Conservation (phyloP, 2,329 filamentous ascomycete genomes). For the Penicillium hordei region DNA sequence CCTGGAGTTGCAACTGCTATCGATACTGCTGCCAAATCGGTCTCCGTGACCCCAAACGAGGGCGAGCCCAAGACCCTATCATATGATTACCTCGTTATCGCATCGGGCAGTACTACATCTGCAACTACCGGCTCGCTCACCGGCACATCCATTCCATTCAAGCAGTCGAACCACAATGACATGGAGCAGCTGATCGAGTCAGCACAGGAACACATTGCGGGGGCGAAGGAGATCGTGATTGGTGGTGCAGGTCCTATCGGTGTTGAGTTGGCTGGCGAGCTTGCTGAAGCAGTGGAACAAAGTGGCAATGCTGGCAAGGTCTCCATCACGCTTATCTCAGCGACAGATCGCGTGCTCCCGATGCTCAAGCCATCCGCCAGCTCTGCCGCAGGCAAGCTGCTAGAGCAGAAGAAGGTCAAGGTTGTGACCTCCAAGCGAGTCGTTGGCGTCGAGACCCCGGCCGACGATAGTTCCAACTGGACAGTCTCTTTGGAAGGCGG, state of each 20-base stretch:
- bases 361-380: constrained; percentile 33
- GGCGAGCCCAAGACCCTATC: constrained; percentile 32
- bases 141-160: constrained; percentile 41
- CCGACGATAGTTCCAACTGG: constrained; percentile 38
- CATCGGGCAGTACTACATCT: constrained; percentile 53
- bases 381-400: constrained; percentile 46
- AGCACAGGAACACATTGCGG: constrained; percentile 36
- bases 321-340: constrained; percentile 41
- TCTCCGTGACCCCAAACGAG: constrained; percentile 45
- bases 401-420: constrained; percentile 51
- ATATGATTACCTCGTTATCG: constrained; percentile 58
- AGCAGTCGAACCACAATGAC: constrained; percentile 43
- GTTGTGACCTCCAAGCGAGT: constrained; percentile 40
- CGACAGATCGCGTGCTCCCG: constrained; percentile 28
- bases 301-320: constrained; percentile 36
- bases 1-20: constrained; percentile 51
- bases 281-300: constrained; percentile 41
- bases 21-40: constrained; percentile 44
- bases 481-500: constrained; percentile 49
- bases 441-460: constrained; percentile 32
- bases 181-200: constrained; percentile 35
- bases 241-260: constrained; percentile 52
- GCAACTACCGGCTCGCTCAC: constrained; percentile 37
- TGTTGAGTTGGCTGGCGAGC: constrained; percentile 52
- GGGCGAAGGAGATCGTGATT: constrained; percentile 48